Evolutionary conservation across 345 rosid species (phyloP), one percentile per base, ranked within the genome.

Genomic region (Iberis pinnata): DNA sequence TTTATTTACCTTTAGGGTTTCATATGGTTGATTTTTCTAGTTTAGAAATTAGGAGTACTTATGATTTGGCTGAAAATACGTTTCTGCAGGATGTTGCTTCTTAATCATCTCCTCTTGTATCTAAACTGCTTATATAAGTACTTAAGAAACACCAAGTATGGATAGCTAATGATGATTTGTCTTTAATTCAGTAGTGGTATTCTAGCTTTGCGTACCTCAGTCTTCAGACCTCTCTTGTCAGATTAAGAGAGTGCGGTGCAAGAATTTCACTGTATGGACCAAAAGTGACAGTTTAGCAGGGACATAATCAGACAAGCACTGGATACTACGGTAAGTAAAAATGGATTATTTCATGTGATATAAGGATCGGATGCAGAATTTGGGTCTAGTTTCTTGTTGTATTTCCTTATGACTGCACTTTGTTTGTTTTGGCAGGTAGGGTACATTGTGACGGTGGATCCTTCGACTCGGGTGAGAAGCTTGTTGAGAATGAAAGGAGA

Each of bases 381-480:
- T 47, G 13, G 4, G 18, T 16, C 32, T 1, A 14, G 52, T 18
- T 43, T 27, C 31, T 41, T 60, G 8, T 26, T n/a, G n/a, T 41
- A 56, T 42, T 11, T 37, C 26, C 19, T 58, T 41, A 33, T 17
- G 60, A 43, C 10, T 41, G 14, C 18, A 25, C 31, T 14, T 38
- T 56, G 48, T n/a, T 61, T 38, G n/a, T 37, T 33, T n/a, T 9
- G 71, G 58, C 76, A 88, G 98, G 98, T 76, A 49, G 98, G 98
- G 49, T 92, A 88, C 73, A 78, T 88, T 48, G 88, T 88, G 45
- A 83, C 83, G 97, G 71, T 75, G 49, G 94, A 92, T 60, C 84
- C 74, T 56, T 61, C 43, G n/a, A 75, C 86, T 12, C 83, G 94
- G 5, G 17, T 20, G 52, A 78, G 85, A 75, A 75, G 32, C 58